Percentiles rank a stretch among this genome's conserved stretches.
These are phyloP conservation scores for Emiliania huxleyi DNA, from an alignment of 78 protist species.

Conservation along the genomic window DNA sequence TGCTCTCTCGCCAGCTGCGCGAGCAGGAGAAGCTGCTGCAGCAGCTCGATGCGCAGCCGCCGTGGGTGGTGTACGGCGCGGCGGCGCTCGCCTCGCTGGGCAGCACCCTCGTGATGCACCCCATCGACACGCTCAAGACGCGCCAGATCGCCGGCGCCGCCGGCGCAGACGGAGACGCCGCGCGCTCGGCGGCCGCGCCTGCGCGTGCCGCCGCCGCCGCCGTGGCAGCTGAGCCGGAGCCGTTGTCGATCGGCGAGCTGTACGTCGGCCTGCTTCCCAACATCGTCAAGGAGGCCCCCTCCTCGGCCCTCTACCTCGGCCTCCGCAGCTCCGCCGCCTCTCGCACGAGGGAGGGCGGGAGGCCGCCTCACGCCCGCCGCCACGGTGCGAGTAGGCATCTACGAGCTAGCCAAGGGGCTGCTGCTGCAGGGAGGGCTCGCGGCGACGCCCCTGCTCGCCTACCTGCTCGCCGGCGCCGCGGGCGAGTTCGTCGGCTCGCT, in stretches of 20 bases:
- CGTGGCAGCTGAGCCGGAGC: background rate
- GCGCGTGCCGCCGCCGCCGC: no score
- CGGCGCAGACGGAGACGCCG: background rate
- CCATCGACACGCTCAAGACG: background rate
- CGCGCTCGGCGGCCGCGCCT: no score
- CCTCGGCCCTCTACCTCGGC: background rate
- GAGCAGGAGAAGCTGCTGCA: background rate
- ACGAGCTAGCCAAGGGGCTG: background rate
- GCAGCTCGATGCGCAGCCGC: background rate
- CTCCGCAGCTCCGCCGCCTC: no score
- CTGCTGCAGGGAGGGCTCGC: background rate
- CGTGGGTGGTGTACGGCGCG: background rate
- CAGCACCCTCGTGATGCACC: background rate
- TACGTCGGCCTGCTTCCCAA: background rate
- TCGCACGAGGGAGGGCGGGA: no score
- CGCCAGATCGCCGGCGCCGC: background rate
- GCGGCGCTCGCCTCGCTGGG: background rate
- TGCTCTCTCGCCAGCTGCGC: no score
- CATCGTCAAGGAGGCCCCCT: slow-evolving; percentile 11
- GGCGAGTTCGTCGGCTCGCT: slow-evolving; percentile 14
- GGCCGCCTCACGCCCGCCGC: no score
- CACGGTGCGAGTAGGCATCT: no score
- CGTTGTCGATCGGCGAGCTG: background rate
- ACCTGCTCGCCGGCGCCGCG: slow-evolving; percentile 27
- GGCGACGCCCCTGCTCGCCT: background rate